Base-by-base conservation (phyloP, 768 basidiomycete genomes). In the Lyophyllum semitale region DNA sequence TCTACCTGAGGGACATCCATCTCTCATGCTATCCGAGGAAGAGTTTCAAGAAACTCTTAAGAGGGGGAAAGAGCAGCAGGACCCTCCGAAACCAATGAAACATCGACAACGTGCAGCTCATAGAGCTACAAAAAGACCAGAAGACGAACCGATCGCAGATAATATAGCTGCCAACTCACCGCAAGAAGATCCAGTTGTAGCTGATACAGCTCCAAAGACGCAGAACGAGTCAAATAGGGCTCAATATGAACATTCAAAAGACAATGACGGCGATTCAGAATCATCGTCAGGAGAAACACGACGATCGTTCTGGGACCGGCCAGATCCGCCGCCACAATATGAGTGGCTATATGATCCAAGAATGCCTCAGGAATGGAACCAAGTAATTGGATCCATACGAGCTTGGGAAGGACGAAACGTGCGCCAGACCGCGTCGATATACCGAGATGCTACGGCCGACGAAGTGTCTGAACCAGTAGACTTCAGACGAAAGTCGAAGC, bases 351-450 rank as follows among this genome's bases (percentile, higher is more conserved):
- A n/a, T 18, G 17, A 38, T n/a, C 37, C 37, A 5, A 35, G 53
- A 25, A 62, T 68, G 62, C 65, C 64, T 4, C 1, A 13, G 1
- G 55, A 68, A 57, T 65, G 59, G 58, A 66, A 68, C 49, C 51
- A 62, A 9, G 47, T 66, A 4, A 54, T 60, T n/a, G 48, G 30
- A 12, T 42, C 54, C 13, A 53, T 56, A 46, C 11, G 32, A 12
- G 25, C 33, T 12, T 13, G 43, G 20, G 9, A 47, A 46, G 48
- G 43, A 37, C 20, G 25, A 6, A 15, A 13, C 1, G n/a, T 13
- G 17, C n/a, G 20, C 4, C 30, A 6, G 2, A 6, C 18, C 37
- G 25, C 12, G 4, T 7, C 23, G 22, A 4, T 22, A 13, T 42
- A 23, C 12, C 22, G 41, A 9, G 23, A 25, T 2, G 41, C 41